Evolutionary conservation across 805 yeast genomes (phyloP).

Genomic region (Schwanniomyces pseudopolymorphus): DNA sequence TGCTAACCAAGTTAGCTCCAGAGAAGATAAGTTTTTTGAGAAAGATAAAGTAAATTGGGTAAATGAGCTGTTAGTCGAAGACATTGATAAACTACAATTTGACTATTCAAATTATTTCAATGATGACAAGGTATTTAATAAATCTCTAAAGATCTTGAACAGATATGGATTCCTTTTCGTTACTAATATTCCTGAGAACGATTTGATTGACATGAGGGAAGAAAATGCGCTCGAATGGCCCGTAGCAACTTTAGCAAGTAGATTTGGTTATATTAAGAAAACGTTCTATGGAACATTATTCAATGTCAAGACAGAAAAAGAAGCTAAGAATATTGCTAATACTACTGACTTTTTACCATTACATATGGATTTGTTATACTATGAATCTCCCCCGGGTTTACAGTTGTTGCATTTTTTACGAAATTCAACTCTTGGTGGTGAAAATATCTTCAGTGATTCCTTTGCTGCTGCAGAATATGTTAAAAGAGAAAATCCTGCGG

Average conservation of each 20-base stretch:
- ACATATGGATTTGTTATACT: constrained; percentile 75
- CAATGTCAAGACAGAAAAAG: constrained; percentile 53
- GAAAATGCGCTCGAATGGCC: constrained; percentile 42
- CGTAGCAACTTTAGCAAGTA: constrained; percentile 39
- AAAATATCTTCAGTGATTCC: constrained; percentile 67
- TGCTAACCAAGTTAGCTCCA: constrained; percentile 28
- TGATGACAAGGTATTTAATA: constrained; percentile 25
- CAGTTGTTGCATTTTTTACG: constrained; percentile 64
- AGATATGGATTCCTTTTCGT: constrained; percentile 58
- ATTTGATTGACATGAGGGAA: constrained; percentile 33
- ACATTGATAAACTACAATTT: constrained; percentile 18
- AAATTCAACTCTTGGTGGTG: constrained; percentile 62
- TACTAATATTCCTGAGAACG: constrained; percentile 49
- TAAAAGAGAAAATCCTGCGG: constrained; percentile 55
- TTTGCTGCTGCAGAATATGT: constrained; percentile 62
- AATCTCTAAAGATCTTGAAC: constrained; percentile 47
- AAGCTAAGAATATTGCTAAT: constrained; percentile 68
- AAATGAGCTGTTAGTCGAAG: constrained; percentile 20
- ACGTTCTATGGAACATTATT: constrained; percentile 74
- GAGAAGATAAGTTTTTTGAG: constrained; percentile 38
- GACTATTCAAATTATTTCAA: constrained; percentile 42
- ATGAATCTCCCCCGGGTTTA: constrained; percentile 80
- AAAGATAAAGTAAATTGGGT: constrained; percentile 41
- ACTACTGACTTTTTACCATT: constrained; percentile 64
- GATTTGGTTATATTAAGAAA: constrained; percentile 65